phyloP scores from a whole-genome alignment of 192 early-diverging fungal genomes.

The Phlyctochytrium planicorne region DNA sequence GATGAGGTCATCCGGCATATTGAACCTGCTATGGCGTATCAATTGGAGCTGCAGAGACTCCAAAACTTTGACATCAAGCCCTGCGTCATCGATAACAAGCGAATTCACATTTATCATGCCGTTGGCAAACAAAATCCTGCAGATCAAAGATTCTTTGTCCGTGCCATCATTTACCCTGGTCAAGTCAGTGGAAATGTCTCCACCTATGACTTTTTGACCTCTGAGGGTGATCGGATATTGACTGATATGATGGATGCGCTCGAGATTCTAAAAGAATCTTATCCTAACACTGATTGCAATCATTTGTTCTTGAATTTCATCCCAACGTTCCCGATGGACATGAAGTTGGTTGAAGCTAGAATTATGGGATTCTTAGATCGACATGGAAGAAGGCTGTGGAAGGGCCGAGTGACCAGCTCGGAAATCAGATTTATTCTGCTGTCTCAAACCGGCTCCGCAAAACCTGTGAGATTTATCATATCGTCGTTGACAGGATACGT shows the following conservation, averaged over 20 bases:
- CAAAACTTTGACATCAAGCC: constrained; percentile 96
- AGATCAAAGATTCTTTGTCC: constrained; percentile 96
- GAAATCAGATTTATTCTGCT: constrained; percentile 95
- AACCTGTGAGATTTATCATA: constrained; percentile 87
- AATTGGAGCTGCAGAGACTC: constrained; percentile 88
- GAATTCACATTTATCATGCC: constrained; percentile 95
- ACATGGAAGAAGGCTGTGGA: constrained; percentile 92
- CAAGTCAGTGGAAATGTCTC: constrained; percentile 69
- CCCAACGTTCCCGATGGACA: constrained; percentile 88
- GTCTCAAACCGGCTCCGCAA: constrained; percentile 49
- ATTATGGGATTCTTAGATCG: constrained; percentile 88
- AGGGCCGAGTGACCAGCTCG: constrained; percentile 91
- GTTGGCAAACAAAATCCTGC: constrained; percentile 90
- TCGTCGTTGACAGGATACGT: constrained; percentile 90
- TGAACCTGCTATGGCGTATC: constrained; percentile 97
- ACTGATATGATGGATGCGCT: constrained; percentile 93
- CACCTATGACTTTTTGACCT: constrained; percentile 91
- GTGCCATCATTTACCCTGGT: constrained; percentile 91
- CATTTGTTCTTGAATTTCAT: constrained; percentile 98
- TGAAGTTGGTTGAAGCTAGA: constrained; percentile 76
- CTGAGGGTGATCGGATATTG: constrained; percentile 89
- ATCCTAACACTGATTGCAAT: constrained; percentile 97
- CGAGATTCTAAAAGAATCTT: constrained; percentile 83
- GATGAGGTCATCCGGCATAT: constrained; percentile 96
- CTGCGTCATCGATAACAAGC: constrained; percentile 88